These are phyloP conservation scores for Pseudocercospora pini-densiflorae DNA, from an alignment of 2,329 filamentous ascomycete genomes.

Conservation along the genomic window DNA sequence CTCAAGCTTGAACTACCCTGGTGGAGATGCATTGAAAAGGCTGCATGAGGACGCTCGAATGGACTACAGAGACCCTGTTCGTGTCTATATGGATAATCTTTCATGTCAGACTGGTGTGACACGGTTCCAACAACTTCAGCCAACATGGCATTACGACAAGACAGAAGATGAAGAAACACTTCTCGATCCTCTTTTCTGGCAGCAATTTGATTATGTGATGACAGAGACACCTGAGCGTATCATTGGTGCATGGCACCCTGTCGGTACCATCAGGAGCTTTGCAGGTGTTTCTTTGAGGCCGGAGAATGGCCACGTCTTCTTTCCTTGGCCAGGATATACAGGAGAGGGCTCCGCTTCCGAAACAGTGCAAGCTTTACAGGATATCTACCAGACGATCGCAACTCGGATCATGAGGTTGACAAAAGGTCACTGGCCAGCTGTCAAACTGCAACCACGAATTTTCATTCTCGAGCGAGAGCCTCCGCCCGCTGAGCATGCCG, in stretches of 20 bases:
- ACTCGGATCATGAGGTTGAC: conserved; percentile 38
- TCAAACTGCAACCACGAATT: conserved; percentile 59
- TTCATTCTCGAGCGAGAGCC: conserved; percentile 51
- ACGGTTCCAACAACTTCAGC: conserved; percentile 57
- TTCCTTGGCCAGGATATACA: conserved; percentile 25
- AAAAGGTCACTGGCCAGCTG: conserved; percentile 59
- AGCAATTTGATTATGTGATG: conserved; percentile 62
- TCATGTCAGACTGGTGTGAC: conserved; percentile 68
- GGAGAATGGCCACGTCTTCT: conserved; percentile 32
- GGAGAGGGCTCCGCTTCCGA: conserved; percentile 24
- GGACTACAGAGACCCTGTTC: conserved; percentile 20
- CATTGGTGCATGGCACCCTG: conserved; percentile 58
- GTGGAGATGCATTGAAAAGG: conserved; percentile 72
- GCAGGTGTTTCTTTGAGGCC: conserved; percentile 56
- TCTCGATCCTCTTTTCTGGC: conserved; percentile 60
- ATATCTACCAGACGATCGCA: not conserved
- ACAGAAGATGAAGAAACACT: conserved; percentile 56
- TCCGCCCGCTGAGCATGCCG: conserved; percentile 14
- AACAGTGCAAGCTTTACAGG: conserved; percentile 25
- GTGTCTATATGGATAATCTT: conserved; percentile 63
- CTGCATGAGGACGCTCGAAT: conserved; percentile 42
- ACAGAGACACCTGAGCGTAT: conserved; percentile 55
- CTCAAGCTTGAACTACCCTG: conserved; percentile 91
- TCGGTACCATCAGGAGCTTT: conserved; percentile 57
- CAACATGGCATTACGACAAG: conserved; percentile 64